Evolutionary conservation across 2,329 filamentous ascomycete genomes (phyloP), one percentile per base, ranked within the genome.

Genomic region (Sclerotinia borealis): DNA sequence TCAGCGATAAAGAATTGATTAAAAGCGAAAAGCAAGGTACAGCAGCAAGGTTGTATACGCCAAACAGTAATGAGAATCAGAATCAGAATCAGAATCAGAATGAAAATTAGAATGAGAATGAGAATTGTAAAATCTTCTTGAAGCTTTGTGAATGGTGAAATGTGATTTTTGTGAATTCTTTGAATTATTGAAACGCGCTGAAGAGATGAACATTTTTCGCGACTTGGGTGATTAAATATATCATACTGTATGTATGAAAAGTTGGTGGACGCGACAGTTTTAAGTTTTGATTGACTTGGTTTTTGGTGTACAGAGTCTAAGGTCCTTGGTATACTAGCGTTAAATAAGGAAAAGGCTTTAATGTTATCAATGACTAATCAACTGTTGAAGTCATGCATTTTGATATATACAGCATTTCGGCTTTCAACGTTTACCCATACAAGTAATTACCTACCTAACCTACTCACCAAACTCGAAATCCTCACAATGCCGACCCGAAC

Each of bases 401-500:
- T n/a, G n/a, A n/a, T n/a, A n/a, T n/a, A n/a, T n/a, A n/a, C n/a
- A n/a, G n/a, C n/a, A n/a, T n/a, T n/a, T n/a, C n/a, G n/a, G n/a
- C n/a, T n/a, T n/a, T n/a, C n/a, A n/a, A n/a, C n/a, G n/a, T n/a
- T n/a, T n/a, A n/a, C n/a, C n/a, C n/a, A n/a, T n/a, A n/a, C n/a
- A n/a, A n/a, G n/a, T n/a, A n/a, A n/a, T n/a, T n/a, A n/a, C n/a
- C n/a, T n/a, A n/a, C n/a, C n/a, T n/a, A n/a, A n/a, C n/a, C n/a
- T n/a, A n/a, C n/a, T n/a, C n/a, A n/a, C 55, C n/a, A 47, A 19
- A 31, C 17, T 5, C 11, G 11, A 19, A 41, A 45, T 59, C 63
- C 25, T 64, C 41, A 47, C 29, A 63, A 76, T 75, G 74, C 73
- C 74, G 58, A 39, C 64, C 59, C 67, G 81, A 67, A 83, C 80